Conservation (phyloP, 2,329 filamentous ascomycete species). For the Diaporthe capsici region DNA sequence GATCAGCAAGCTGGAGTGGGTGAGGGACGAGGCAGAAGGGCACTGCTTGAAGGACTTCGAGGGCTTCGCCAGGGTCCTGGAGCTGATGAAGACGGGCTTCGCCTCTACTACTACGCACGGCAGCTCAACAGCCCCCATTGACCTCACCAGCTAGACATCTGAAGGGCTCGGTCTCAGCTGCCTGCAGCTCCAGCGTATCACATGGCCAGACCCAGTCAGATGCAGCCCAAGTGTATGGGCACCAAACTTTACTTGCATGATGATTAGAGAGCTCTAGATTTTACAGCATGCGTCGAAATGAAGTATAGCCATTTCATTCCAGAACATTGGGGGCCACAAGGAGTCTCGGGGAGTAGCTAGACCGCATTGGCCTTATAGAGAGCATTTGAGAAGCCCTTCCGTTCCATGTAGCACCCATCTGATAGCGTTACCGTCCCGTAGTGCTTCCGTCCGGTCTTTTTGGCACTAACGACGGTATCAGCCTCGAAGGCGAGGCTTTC, state of each 20-base stretch:
- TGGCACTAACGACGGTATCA: background rate
- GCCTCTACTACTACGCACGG: background rate
- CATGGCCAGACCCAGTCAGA: background rate
- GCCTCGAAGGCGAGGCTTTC: background rate
- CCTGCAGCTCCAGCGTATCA: background rate
- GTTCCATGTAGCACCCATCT: background rate
- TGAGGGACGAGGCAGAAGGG: background rate
- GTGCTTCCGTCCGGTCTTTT: background rate
- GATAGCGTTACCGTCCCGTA: background rate
- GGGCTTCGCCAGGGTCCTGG: conserved; percentile 7
- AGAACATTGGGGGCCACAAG: background rate
- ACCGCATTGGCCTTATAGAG: background rate
- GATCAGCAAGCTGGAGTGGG: conserved; percentile 27
- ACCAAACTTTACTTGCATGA: background rate
- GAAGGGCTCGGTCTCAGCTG: background rate
- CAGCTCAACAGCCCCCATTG: background rate
- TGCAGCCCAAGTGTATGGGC: too few species aligned
- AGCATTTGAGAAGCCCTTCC: background rate
- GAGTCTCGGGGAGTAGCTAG: background rate
- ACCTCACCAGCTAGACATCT: background rate
- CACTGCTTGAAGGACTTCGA: conserved; percentile 2
- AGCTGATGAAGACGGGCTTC: conserved; percentile 17
- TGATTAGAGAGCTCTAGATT: background rate
- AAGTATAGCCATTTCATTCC: background rate
- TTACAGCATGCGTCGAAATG: too few species aligned